Conservation (phyloP, 345 rosid genomes). For the Abelmoschus esculentus region DNA sequence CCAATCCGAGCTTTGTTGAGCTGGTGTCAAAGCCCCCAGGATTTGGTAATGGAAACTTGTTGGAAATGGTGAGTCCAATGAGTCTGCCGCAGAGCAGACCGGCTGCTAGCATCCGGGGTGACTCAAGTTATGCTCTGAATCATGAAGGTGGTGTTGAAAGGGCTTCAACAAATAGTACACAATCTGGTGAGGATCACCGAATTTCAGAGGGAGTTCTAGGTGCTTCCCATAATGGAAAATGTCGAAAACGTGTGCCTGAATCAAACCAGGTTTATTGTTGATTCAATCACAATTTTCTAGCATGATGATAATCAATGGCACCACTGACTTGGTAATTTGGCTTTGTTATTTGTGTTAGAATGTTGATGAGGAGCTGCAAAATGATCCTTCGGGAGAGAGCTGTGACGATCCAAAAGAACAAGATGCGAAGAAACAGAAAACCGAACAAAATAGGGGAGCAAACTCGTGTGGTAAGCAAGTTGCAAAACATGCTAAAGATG, state of each 20-base stretch:
- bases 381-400: conserved; percentile 40
- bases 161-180: conserved; percentile 29
- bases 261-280: conserved; percentile 46
- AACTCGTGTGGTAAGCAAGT: conserved; percentile 42
- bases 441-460: conserved; percentile 31
- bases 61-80: conserved; percentile 48
- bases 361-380: conserved; percentile 43
- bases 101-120: conserved; percentile 26
- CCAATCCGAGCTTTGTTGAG: conserved; percentile 51
- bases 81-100: conserved; percentile 33
- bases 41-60: conserved; percentile 51
- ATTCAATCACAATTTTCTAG: background rate
- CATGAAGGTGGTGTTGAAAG: conserved; percentile 35
- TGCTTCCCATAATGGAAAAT: conserved; percentile 45
- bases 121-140: conserved; percentile 34
- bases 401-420: conserved; percentile 33
- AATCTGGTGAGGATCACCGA: background rate
- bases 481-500: conserved; percentile 52
- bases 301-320: background rate
- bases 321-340: background rate
- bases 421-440: conserved; percentile 57
- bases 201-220: conserved; percentile 18
- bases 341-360: conserved; percentile 25
- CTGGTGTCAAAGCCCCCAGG: conserved; percentile 44
- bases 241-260: conserved; percentile 45